A percentile compares a stretch with the other conserved stretches of the same genome.
phyloP scores from a whole-genome alignment of 805 yeast genomes.

The Wickerhamomyces bisporus region DNA sequence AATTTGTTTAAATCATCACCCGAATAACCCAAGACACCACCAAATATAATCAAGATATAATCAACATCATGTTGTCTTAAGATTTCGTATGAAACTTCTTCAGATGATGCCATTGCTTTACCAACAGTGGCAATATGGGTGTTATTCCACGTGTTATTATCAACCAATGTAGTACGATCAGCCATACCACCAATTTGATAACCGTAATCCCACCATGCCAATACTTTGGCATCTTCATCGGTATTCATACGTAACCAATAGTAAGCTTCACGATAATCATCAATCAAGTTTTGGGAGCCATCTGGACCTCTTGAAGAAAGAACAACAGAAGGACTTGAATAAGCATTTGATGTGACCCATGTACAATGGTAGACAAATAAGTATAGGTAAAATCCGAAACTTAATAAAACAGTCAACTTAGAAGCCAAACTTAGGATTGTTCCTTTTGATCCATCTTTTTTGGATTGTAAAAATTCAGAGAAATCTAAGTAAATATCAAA shows the following conservation, averaged over 20 bases:
- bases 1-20: constrained; percentile 97
- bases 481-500: constrained; percentile 79
- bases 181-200: constrained; percentile 99
- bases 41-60: constrained; percentile 87
- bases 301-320: constrained; percentile 79
- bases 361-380: constrained; percentile 92
- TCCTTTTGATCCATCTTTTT: constrained; percentile 14
- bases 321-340: constrained; percentile 97
- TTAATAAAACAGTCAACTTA: constrained; percentile 53
- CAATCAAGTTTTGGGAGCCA: constrained; percentile 80
- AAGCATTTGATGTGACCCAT: constrained; percentile 94
- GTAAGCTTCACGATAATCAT: constrained; percentile 97
- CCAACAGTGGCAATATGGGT: constrained; percentile 99
- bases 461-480: constrained; percentile 26
- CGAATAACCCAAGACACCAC: constrained; percentile 87
- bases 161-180: constrained; percentile 96
- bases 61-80: constrained; percentile 91
- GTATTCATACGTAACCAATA: constrained; percentile 99
- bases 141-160: constrained; percentile 98
- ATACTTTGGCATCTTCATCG: constrained; percentile 88
- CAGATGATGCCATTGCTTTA: constrained; percentile 90
- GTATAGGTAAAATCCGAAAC: constrained; percentile 70
- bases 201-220: constrained; percentile 99
- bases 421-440: constrained; percentile 35
- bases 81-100: constrained; percentile 83